Evolutionary conservation across 352 stramenopile genomes (phyloP).

Genomic region (Globisporangium carolinianum): DNA sequence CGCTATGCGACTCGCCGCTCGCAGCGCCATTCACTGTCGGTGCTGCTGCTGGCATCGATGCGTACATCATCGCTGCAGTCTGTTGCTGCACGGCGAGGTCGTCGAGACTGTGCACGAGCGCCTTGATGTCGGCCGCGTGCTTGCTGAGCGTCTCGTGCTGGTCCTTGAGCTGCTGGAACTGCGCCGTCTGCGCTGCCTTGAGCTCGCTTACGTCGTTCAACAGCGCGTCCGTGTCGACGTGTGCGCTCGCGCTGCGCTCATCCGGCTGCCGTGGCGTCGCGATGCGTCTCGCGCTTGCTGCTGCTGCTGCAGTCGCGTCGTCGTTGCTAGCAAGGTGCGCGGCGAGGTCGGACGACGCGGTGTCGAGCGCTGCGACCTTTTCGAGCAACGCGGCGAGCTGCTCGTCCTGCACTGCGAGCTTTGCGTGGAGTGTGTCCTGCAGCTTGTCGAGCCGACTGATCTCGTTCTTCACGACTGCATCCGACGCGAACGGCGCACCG

Average conservation of each 20-base stretch:
- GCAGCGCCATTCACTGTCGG: constrained; percentile 3
- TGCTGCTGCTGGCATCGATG: constrained; percentile 4
- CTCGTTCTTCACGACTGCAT: constrained; percentile 35
- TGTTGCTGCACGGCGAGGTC: constrained; percentile 51
- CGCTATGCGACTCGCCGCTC: neutral
- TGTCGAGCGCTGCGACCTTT: constrained; percentile 25
- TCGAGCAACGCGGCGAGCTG: constrained; percentile 27
- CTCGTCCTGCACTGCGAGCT: constrained; percentile 29
- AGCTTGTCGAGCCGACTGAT: constrained; percentile 31
- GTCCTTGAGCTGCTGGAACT: constrained; percentile 33
- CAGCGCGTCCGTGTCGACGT: constrained; percentile 11
- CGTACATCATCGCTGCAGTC: constrained; percentile 24
- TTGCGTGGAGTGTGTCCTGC: constrained; percentile 26
- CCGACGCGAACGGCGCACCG: constrained; percentile 29
- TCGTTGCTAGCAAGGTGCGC: neutral
- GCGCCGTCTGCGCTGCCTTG: constrained; percentile 28
- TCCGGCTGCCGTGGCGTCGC: neutral
- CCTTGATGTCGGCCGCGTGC: constrained; percentile 41
- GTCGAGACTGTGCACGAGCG: constrained; percentile 36
- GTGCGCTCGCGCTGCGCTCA: neutral
- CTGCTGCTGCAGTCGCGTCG: constrained; percentile 7
- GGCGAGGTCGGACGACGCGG: constrained; percentile 9
- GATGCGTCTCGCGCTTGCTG: constrained; percentile 2
- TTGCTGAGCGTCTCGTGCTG: constrained; percentile 36
- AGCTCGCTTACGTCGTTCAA: constrained; percentile 46